Evolutionary conservation across 2,329 filamentous ascomycete species (phyloP), one percentile per base, ranked within the genome.

Genomic region (Meredithiella fracta): DNA sequence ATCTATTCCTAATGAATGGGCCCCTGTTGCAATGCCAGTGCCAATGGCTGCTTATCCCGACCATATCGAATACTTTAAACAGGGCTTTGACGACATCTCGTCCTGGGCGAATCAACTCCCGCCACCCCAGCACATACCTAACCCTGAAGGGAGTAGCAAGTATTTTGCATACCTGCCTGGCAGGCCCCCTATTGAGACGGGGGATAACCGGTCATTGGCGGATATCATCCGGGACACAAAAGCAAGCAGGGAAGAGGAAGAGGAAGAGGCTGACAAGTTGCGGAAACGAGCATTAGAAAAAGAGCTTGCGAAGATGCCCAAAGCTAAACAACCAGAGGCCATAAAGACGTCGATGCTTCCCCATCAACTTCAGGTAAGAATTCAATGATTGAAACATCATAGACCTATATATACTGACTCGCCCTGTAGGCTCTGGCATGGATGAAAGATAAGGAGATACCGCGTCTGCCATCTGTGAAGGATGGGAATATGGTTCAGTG

Each of bases 361-460:
- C 1, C 92, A 94, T 67, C 89, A 95, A 64, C 77, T 79, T 51
- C 79, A 80, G 66, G 74, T 75, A 63, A 59, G 66, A 58, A 14
- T 47, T 15, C 6, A 3, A 15, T 17, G 11, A 31, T 11, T 8
- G 3, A 54, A 14, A 15, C n/a, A 31, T 15, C 25, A 22, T 34
- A 5, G 7, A 2, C 22, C 22, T 47, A 23, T 15, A 23, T 22
- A 11, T 17, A 37, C 38, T 57, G 31, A 60, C 37, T 7, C 15
- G 8, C 20, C 11, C 34, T 40, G 58, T 72, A 91, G 72, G 88
- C 86, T 5, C 70, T 95, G 40, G 80, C 82, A 15, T 95, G 89
- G 89, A 79, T 95, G 76, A 71, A 80, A 17, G 73, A 80, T 6
- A 87, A 86, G 62, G 89, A 95, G 65, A 78, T 74, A 14, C 86